Conservation (phyloP, 2,329 filamentous ascomycete species). For the Ceratocystis albifundus region DNA sequence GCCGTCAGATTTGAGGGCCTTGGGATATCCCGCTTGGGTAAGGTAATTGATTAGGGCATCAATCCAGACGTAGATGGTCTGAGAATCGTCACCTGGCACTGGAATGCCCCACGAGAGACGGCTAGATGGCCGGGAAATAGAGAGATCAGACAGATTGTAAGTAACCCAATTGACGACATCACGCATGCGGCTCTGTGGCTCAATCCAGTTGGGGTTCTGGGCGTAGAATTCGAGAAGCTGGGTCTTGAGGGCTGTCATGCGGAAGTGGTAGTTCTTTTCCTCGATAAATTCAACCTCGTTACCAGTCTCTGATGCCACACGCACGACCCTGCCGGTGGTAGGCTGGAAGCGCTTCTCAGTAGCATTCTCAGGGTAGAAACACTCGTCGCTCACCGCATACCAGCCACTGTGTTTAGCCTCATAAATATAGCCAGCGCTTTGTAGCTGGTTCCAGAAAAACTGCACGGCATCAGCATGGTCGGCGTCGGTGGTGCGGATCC, state of each 20-base stretch:
- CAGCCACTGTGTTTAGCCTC: constrained; percentile 79
- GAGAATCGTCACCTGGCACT: constrained; percentile 69
- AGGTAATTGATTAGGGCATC: constrained; percentile 93
- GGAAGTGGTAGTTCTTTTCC: constrained; percentile 91
- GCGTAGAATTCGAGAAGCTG: constrained; percentile 67
- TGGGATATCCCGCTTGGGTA: constrained; percentile 55
- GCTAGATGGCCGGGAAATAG: constrained; percentile 68
- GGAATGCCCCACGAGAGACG: constrained; percentile 78
- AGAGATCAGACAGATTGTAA: constrained; percentile 72
- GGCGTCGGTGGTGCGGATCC: constrained; percentile 80
- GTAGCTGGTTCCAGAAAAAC: constrained; percentile 76
- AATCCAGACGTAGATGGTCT: constrained; percentile 97
- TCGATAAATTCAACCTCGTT: constrained; percentile 91
- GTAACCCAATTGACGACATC: constrained; percentile 68
- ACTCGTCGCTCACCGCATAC: constrained; percentile 95
- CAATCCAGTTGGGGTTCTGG: constrained; percentile 65
- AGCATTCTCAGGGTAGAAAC: constrained; percentile 72
- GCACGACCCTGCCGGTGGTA: constrained; percentile 68
- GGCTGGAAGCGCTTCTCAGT: constrained; percentile 67
- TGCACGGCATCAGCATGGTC: constrained; percentile 76
- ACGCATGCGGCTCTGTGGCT: constrained; percentile 60
- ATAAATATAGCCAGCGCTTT: constrained; percentile 68
- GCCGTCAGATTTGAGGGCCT: constrained; percentile 25
- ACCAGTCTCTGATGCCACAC: constrained; percentile 75
- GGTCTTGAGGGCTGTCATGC: constrained; percentile 71